A percentile compares a stretch with the other conserved stretches of the same genome.
These are phyloP conservation scores for Verticillium isaacii DNA, from an alignment of 2,329 filamentous ascomycete species.

Conservation along the genomic window DNA sequence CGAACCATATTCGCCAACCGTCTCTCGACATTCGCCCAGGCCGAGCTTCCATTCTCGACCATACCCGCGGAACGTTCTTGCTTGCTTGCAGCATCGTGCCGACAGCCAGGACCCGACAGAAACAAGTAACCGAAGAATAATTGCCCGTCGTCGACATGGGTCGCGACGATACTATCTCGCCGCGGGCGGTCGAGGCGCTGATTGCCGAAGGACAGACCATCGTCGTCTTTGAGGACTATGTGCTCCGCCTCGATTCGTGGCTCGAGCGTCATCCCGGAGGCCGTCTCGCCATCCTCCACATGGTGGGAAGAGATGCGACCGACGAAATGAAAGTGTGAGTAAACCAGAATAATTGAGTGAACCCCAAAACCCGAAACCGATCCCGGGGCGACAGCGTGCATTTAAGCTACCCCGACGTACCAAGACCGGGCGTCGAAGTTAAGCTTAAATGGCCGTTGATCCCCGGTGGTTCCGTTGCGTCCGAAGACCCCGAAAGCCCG, in stretches of 20 bases:
- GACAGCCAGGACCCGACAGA: background rate
- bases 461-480: constrained; percentile 38
- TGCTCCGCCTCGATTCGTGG: constrained; percentile 54
- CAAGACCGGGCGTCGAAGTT: background rate
- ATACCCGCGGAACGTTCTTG: too few relatives aligned
- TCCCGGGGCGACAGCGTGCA: constrained; percentile 1
- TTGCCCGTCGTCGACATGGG: constrained; percentile 19
- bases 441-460: constrained; percentile 4
- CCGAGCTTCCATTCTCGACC: too few relatives aligned
- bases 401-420: constrained; percentile 1
- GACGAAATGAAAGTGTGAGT: constrained; percentile 55
- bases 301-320: constrained; percentile 55
- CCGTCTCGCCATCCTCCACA: constrained; percentile 53
- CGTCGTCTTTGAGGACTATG: constrained; percentile 50
- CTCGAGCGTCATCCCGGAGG: constrained; percentile 56
- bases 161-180: constrained; percentile 38
- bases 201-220: constrained; percentile 52
- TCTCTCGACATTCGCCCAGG: too few relatives aligned
- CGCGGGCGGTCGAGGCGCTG: constrained; percentile 41
- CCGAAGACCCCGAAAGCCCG: constrained; percentile 84
- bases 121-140: background rate
- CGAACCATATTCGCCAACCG: too few relatives aligned
- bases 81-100: too few relatives aligned
- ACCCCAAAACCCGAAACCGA: background rate
- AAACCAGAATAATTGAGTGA: background rate